These are phyloP conservation scores for Chaetoscypha palmicola DNA, from an alignment of 2,329 filamentous ascomycete species.

Conservation along the genomic window DNA sequence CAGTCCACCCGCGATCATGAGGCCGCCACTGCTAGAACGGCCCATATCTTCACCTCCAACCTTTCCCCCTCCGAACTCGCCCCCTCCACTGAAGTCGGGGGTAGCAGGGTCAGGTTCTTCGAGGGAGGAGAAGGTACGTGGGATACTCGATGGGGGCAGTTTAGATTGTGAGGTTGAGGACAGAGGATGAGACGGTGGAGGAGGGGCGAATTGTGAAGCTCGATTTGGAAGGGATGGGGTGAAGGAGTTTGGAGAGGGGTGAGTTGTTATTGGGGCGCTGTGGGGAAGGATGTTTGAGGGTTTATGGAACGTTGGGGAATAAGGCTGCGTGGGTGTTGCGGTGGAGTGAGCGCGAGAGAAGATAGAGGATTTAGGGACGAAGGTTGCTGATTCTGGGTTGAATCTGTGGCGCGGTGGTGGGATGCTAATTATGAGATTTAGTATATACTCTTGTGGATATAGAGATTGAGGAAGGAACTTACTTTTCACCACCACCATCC, in stretches of 20 bases:
- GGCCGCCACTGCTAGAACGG: constrained; percentile 6
- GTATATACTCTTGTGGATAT: not conserved
- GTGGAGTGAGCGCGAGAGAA: not conserved
- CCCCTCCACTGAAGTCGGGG: constrained; percentile 7
- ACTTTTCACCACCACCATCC: constrained; percentile 15
- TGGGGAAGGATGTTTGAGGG: not conserved
- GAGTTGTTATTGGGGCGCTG: constrained; percentile 1
- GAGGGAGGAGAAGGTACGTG: constrained; percentile 2
- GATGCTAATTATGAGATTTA: not conserved
- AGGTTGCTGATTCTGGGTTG: constrained; percentile 17
- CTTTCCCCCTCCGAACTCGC: constrained; percentile 13
- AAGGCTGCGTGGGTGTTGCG: not conserved
- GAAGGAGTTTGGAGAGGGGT: constrained; percentile 4
- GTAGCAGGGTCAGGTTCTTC: constrained; percentile 2
- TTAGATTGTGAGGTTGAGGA: not conserved
- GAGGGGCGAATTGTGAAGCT: not conserved
- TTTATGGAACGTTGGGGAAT: not conserved
- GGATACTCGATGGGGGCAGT: not conserved
- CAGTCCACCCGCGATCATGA: too few species aligned
- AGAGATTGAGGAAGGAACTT: constrained; percentile 7
- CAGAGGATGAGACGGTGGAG: not conserved
- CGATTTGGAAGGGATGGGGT: not conserved
- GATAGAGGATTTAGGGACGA: constrained; percentile 5
- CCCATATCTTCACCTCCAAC: constrained; percentile 5
- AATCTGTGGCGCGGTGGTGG: constrained; percentile 7